Evolutionary conservation across 1,139 yeast genomes (phyloP), one percentile per base, ranked within the genome.

Genomic region (Hanseniaspora sp.): DNA sequence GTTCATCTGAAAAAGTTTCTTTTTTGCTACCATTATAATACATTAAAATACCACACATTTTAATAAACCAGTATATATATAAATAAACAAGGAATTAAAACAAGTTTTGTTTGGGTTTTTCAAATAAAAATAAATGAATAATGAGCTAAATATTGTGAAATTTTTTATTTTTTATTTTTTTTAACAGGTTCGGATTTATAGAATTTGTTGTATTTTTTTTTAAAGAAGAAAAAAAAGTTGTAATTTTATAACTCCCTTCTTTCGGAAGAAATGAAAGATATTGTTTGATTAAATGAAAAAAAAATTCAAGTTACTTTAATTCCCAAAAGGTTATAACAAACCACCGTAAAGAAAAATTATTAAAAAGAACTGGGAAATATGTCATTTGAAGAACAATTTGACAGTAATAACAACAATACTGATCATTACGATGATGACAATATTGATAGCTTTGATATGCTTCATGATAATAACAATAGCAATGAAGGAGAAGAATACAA

Each of bases 1-100:
- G 23, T 23, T 23, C 23, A 12, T 33, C 38, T 12, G n/a, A 30
- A 1, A 5, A 8, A 17, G 33, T n/a, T 4, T 28, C 5, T 2
- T 41, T 35, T 30, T 12, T 15, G 7, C 17, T 43, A 7, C 35
- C 53, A 18, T 23, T 41, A 15, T 51, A 41, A 34, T 51, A 49
- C 46, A 54, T 40, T 15, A 54, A 34, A 41, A 54, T 54, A 15
- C 56, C 56, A 46, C 54, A 48, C 56, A 48, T 53, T 5, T 23
- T 43, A 5, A n/a, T 30, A 30, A 5, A 15, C 7, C 4, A 7
- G 5, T 23, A 7, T 5, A 9, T 7, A 9, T 39, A 39, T 17
- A 11, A 13, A 7, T n/a, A 13, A 5, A 7, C 18, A 13, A 13
- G 3, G 7, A 17, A 33, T 33, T 33, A 23, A 23, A 23, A 23